Conservation (phyloP, 1,284 basidiomycete species). For the Ustilago lituana region DNA sequence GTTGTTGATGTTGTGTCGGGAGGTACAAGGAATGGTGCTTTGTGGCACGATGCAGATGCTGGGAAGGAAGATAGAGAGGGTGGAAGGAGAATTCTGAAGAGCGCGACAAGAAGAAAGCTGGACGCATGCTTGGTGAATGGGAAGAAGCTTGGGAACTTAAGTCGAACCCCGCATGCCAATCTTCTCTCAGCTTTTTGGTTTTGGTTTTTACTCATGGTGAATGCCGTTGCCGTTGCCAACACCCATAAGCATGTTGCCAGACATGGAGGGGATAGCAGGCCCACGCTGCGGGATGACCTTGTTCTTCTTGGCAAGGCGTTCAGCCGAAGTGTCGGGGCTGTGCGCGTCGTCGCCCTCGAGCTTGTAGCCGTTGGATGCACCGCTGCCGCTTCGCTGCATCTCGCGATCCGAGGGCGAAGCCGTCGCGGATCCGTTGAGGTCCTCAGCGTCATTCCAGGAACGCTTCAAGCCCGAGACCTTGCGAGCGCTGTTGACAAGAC, state of each 20-base stretch:
- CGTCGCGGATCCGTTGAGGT: conserved; percentile 38
- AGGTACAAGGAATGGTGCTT: no score
- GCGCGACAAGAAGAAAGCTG: not conserved
- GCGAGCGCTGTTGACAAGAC: conserved; percentile 38
- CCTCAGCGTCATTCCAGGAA: conserved; percentile 45
- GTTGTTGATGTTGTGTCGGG: no score
- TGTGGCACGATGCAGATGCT: no score
- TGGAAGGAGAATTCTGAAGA: no score
- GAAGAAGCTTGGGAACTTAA: no score
- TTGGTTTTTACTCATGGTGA: conserved; percentile 39
- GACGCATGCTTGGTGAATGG: no score
- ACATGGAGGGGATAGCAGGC: conserved; percentile 37
- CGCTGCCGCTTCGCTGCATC: conserved; percentile 50
- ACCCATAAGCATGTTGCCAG: conserved; percentile 46
- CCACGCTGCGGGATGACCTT: conserved; percentile 38
- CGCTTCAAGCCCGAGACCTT: conserved; percentile 53
- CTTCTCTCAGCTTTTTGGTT: no score
- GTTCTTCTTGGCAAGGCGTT: conserved; percentile 43
- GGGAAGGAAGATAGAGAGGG: not conserved
- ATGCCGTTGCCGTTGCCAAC: conserved; percentile 41
- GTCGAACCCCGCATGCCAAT: no score
- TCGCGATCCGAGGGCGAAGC: conserved; percentile 47
- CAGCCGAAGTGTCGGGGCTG: conserved; percentile 45
- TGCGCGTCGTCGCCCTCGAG: conserved; percentile 41
- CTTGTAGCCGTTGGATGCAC: conserved; percentile 45